Conservation (phyloP, 73 alveolate genomes). For the Paramecium pentaurelia region DNA sequence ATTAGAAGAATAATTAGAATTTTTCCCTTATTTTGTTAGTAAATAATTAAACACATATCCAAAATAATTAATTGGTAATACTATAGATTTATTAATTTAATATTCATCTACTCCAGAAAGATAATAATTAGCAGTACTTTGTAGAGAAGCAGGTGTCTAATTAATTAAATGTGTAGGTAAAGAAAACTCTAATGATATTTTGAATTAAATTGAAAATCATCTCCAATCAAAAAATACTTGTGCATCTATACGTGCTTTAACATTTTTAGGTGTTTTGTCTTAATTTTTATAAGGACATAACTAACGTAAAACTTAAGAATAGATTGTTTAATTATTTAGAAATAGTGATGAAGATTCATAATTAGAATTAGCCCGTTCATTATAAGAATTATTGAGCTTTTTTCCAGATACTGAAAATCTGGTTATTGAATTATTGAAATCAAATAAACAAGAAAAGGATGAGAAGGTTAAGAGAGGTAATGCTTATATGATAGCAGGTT, state of each 20-base stretch:
- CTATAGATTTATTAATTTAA: not conserved
- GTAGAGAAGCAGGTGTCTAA: constrained; percentile 64
- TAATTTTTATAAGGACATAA: constrained; percentile 60
- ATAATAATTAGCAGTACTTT: constrained; percentile 17
- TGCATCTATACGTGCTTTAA: constrained; percentile 61
- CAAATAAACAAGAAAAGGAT: constrained; percentile 31
- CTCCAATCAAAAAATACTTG: not conserved
- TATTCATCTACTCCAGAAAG: not conserved
- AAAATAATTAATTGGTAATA: not conserved
- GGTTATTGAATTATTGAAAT: constrained; percentile 58
- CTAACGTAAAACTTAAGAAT: constrained; percentile 60
- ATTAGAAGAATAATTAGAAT: constrained; percentile 24
- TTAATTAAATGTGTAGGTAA: constrained; percentile 55
- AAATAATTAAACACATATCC: not conserved
- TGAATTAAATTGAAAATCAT: constrained; percentile 46
- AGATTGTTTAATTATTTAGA: constrained; percentile 66
- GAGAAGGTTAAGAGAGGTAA: constrained; percentile 65
- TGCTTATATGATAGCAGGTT: constrained; percentile 76
- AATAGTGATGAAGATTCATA: constrained; percentile 65
- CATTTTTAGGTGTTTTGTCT: constrained; percentile 66
- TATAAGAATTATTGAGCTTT: constrained; percentile 71
- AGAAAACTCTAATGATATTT: constrained; percentile 53
- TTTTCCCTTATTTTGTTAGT: not conserved
- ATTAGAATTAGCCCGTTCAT: constrained; percentile 66
- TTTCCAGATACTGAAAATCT: constrained; percentile 71